phyloP scores from a whole-genome alignment of 805 yeast genomes.

The Millerozyma acaciae region DNA sequence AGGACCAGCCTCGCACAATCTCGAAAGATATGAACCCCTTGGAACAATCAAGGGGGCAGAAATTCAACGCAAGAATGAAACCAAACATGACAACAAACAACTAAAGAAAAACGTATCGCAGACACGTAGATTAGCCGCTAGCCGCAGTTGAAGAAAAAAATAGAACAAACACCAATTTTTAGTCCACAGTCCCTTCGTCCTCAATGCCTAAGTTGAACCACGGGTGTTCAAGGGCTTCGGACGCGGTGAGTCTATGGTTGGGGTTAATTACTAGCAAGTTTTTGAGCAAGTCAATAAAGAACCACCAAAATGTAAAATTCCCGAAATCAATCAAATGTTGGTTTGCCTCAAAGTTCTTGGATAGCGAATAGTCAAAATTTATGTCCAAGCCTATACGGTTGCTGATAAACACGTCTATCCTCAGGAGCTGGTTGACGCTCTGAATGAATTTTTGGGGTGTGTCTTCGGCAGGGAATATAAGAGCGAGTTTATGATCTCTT shows the following conservation, averaged over 20 bases:
- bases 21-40: too few relatives aligned
- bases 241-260: constrained; percentile 34
- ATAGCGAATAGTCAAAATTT: constrained; percentile 35
- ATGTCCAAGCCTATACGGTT: constrained; percentile 38
- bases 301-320: constrained; percentile 78
- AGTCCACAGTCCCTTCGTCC: constrained; percentile 37
- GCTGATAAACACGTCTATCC: constrained; percentile 44
- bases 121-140: not conserved
- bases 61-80: too few relatives aligned
- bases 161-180: constrained; percentile 3
- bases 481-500: constrained; percentile 19
- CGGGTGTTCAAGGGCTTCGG: constrained; percentile 43
- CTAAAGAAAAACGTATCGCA: too few relatives aligned
- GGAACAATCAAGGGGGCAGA: too few relatives aligned
- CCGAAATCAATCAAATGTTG: constrained; percentile 47
- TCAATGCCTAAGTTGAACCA: constrained; percentile 47
- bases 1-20: too few relatives aligned
- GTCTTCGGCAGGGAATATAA: constrained; percentile 35
- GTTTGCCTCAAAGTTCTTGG: constrained; percentile 35
- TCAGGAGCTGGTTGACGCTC: constrained; percentile 36
- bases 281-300: constrained; percentile 48
- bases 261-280: constrained; percentile 40
- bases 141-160: not conserved
- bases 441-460: constrained; percentile 38
- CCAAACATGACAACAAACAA: too few relatives aligned